phyloP scores from a whole-genome alignment of 371 early-diverging fungal genomes.

The Circinella umbellata region DNA sequence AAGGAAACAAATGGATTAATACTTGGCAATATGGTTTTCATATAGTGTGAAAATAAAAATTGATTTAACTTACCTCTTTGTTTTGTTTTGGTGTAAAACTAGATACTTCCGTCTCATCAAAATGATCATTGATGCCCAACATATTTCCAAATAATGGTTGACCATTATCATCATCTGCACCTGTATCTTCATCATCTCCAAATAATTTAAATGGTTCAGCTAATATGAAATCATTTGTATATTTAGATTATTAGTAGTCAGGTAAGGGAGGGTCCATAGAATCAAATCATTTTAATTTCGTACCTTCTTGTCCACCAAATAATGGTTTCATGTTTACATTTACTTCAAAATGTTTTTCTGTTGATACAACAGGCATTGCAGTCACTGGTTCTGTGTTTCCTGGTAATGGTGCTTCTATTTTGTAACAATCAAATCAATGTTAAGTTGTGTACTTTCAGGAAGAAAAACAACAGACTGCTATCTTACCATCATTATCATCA shows the following conservation, averaged over 20 bases:
- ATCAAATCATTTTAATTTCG: background rate
- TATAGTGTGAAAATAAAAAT: too few species aligned
- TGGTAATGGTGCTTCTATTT: slow-evolving; percentile 4
- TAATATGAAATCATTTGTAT: slow-evolving; percentile 3
- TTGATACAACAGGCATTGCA: slow-evolving; percentile 21
- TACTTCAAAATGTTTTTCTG: slow-evolving; percentile 53
- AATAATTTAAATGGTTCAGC: slow-evolving; percentile 57
- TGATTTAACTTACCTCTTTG: slow-evolving; percentile 14
- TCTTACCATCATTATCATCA: slow-evolving; percentile 15
- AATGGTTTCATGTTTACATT: slow-evolving; percentile 64
- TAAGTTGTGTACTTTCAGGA: background rate
- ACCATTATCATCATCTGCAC: slow-evolving; percentile 30
- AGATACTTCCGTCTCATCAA: slow-evolving; percentile 5
- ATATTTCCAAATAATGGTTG: slow-evolving; percentile 11
- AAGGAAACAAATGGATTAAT: background rate
- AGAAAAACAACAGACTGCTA: too few species aligned
- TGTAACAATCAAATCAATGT: background rate
- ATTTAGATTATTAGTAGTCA: background rate
- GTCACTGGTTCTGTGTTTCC: slow-evolving; percentile 33
- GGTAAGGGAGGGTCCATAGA: background rate
- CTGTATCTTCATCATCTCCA: slow-evolving; percentile 48
- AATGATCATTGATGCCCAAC: slow-evolving; percentile 10
- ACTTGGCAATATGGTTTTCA: background rate
- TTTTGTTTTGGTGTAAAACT: slow-evolving; percentile 18
- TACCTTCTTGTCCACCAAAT: slow-evolving; percentile 51